phyloP scores from a whole-genome alignment of 1,139 yeast species.

The Chernovozyma aurita region DNA sequence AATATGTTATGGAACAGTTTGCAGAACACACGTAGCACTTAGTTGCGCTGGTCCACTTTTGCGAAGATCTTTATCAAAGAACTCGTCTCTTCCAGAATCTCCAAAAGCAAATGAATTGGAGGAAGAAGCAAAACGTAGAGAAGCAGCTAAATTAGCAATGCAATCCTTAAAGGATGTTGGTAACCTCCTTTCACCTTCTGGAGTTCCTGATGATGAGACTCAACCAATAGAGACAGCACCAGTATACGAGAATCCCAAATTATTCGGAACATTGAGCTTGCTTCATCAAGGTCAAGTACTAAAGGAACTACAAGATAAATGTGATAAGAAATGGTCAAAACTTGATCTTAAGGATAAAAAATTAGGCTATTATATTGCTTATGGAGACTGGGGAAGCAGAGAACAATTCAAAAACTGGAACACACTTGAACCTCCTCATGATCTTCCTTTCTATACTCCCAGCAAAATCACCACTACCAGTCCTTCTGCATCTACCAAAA shows the following conservation, averaged over 20 bases:
- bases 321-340: conserved; percentile 50
- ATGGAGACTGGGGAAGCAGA: conserved; percentile 63
- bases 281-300: conserved; percentile 58
- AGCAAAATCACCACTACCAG: conserved; percentile 20
- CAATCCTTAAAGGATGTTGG: conserved; percentile 43
- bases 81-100: too few relatives aligned
- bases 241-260: conserved; percentile 42
- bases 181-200: conserved; percentile 24
- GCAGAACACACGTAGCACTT: too few relatives aligned
- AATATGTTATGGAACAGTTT: too few relatives aligned
- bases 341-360: conserved; percentile 42
- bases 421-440: conserved; percentile 38
- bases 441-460: conserved; percentile 52
- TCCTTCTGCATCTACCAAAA: conserved; percentile 21
- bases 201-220: conserved; percentile 28
- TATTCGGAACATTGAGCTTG: conserved; percentile 42
- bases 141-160: conserved; percentile 39
- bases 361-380: conserved; percentile 53
- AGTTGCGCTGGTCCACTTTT: too few relatives aligned
- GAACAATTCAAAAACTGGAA: conserved; percentile 49
- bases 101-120: not conserved
- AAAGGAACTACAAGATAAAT: conserved; percentile 48
- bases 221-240: conserved; percentile 54
- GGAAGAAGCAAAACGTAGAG: conserved; percentile 17
- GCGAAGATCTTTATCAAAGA: too few relatives aligned